Conservation (phyloP, 169 alveolate genomes). For the Eimeria praecox region DNA sequence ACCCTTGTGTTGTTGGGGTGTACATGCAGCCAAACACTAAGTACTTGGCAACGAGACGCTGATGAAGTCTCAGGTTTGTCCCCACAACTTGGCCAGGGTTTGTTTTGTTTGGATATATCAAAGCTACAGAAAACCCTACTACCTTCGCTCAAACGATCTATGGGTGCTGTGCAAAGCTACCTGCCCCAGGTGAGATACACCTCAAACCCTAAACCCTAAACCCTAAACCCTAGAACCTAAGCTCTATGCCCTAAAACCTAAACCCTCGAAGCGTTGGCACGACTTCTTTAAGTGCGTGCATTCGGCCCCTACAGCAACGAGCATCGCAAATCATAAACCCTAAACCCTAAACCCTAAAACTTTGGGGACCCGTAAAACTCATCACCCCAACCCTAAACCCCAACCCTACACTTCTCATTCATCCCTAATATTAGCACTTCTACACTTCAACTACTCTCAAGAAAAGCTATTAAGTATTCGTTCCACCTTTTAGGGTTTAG, state of each 20-base stretch:
- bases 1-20: not conserved
- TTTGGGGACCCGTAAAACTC: no score
- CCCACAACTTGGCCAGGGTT: slow-evolving; percentile 74
- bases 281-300: no score
- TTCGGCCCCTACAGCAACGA: no score
- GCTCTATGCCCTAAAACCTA: no score
- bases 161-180: slow-evolving; percentile 50
- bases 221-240: no score
- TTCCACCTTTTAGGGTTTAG: not conserved
- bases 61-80: slow-evolving; percentile 3
- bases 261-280: no score
- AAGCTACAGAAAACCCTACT: slow-evolving; percentile 78
- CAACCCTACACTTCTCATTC: not conserved
- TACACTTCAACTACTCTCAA: not conserved
- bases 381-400: slow-evolving; percentile 46
- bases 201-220: slow-evolving; percentile 42
- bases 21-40: slow-evolving; percentile 36
- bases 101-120: slow-evolving; percentile 83
- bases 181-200: slow-evolving; percentile 78
- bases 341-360: slow-evolving; percentile 24
- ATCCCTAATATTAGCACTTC: not conserved
- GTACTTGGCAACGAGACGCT: slow-evolving; percentile 19
- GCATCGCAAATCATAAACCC: no score
- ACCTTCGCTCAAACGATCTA: slow-evolving; percentile 74
- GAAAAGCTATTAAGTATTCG: not conserved